These are phyloP conservation scores for Jackrogersella minutella DNA, from an alignment of 495 filamentous ascomycete species.

Conservation along the genomic window DNA sequence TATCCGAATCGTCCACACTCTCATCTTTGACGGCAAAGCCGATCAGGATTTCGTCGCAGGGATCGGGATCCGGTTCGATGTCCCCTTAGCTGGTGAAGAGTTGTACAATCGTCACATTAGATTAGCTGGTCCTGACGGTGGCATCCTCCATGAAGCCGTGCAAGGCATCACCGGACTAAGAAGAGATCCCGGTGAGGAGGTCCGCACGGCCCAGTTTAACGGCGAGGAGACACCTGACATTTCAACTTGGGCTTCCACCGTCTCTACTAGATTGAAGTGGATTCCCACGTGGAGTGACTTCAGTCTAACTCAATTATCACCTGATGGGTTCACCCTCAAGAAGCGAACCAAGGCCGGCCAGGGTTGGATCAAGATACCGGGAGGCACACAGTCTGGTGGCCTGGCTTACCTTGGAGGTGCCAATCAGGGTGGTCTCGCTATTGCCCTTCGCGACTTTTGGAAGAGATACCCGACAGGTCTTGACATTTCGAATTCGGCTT, in stretches of 20 bases:
- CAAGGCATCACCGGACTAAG: slow-evolving; percentile 54
- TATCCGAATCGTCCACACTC: slow-evolving; percentile 49
- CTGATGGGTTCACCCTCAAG: slow-evolving; percentile 60
- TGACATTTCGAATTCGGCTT: slow-evolving; percentile 51
- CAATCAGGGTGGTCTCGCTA: slow-evolving; percentile 53
- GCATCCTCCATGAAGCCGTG: slow-evolving; percentile 52
- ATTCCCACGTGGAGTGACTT: slow-evolving; percentile 61
- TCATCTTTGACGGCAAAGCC: slow-evolving; percentile 50
- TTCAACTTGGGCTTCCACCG: slow-evolving; percentile 48
- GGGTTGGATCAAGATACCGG: slow-evolving; percentile 60
- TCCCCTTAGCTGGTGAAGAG: slow-evolving; percentile 49
- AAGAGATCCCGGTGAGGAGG: slow-evolving; percentile 47
- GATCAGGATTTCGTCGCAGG: slow-evolving; percentile 49
- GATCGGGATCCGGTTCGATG: slow-evolving; percentile 51
- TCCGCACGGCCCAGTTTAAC: slow-evolving; percentile 48
- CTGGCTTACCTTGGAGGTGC: slow-evolving; percentile 58
- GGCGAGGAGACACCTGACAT: slow-evolving; percentile 45
- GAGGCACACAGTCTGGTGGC: slow-evolving; percentile 55
- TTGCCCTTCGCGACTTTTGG: slow-evolving; percentile 62
- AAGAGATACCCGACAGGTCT: slow-evolving; percentile 58
- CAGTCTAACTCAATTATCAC: slow-evolving; percentile 54
- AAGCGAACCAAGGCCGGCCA: slow-evolving; percentile 58
- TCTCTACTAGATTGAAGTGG: slow-evolving; percentile 50
- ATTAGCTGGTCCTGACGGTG: slow-evolving; percentile 49
- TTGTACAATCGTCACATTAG: slow-evolving; percentile 54